Base-by-base conservation (phyloP, 2,329 filamentous ascomycete species). In the Penicillium sp. region DNA sequence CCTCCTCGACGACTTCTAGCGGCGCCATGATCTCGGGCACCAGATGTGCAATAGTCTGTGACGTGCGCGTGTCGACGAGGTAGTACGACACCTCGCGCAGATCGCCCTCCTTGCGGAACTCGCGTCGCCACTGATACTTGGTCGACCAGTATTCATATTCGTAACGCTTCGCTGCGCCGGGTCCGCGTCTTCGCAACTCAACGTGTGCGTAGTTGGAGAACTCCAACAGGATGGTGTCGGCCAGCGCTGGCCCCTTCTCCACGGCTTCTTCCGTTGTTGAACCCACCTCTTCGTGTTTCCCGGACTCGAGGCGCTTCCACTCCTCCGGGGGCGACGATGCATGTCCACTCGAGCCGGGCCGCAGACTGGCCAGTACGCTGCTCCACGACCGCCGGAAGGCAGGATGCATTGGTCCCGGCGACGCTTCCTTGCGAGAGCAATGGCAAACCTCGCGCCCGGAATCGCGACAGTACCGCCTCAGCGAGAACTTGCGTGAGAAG, bases 141-240 rank as follows among this genome's bases (percentile, higher is more conserved):
- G 84, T 78, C 17, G 87, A 88, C 93, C 93, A 97, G 75, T 94
- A 95, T 60, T 91, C 85, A 57, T 94, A 96, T 39, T 89, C 86
- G 64, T 96, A 97, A 47, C 81, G 79, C 68, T 89, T 91, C 48
- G 75, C 75, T 30, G 76, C 72, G 52, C 80, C 82, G 35, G 77
- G 71, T 5, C 84, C 84, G 16, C 79, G 75, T 28, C 87, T 80
- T 52, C 79, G 81, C 35, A 98, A 71, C 50, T 95, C 86, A 27
- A 97, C 81, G 55, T 93, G 88, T 2, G 91, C 91, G 63, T 98
- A 98, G 70, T 97, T 98, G 51, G 88, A 94, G 63, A 96, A 98
- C 63, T 97, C 91, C 21, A 98, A 78, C 67, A 89, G 87, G 63
- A 91, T 86, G 23, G 78, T 84, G 64, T 94, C 88, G 42, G 83